Conservation (phyloP, 306 rosid species). For the Dalbergia cochinchinensis region DNA sequence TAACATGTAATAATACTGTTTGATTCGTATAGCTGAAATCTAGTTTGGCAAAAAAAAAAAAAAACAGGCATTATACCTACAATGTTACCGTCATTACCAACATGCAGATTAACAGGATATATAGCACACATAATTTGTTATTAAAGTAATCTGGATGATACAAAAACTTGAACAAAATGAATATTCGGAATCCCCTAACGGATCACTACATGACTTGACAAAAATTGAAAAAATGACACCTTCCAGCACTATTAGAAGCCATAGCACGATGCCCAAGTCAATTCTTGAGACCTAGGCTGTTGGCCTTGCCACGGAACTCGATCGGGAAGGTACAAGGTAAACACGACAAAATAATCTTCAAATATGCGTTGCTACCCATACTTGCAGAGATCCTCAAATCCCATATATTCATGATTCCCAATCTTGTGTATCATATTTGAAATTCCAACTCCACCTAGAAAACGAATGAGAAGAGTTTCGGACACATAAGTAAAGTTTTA, state of each 20-base stretch:
- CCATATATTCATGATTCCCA: conserved; percentile 73
- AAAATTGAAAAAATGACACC: conserved; percentile 12
- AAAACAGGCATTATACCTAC: neutral
- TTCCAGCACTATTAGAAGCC: neutral
- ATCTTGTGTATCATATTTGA: conserved; percentile 66
- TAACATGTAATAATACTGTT: no score
- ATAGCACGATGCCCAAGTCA: conserved; percentile 9
- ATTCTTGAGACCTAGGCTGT: conserved; percentile 2
- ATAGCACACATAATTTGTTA: neutral
- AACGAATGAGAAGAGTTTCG: conserved; percentile 19
- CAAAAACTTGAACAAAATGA: neutral
- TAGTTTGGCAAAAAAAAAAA: no score
- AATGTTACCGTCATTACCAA: neutral
- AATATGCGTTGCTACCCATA: conserved; percentile 46
- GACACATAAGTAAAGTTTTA: neutral
- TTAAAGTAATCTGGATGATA: neutral
- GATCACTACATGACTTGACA: conserved; percentile 36
- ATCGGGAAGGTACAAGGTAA: neutral
- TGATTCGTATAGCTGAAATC: no score
- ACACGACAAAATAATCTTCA: conserved; percentile 37
- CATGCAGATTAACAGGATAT: neutral
- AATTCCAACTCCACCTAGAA: conserved; percentile 89
- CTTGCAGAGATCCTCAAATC: conserved; percentile 87
- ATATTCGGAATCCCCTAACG: conserved; percentile 35
- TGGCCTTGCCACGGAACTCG: neutral